Conservation (phyloP, 169 alveolate species). For the Sarcocystis neurona region DNA sequence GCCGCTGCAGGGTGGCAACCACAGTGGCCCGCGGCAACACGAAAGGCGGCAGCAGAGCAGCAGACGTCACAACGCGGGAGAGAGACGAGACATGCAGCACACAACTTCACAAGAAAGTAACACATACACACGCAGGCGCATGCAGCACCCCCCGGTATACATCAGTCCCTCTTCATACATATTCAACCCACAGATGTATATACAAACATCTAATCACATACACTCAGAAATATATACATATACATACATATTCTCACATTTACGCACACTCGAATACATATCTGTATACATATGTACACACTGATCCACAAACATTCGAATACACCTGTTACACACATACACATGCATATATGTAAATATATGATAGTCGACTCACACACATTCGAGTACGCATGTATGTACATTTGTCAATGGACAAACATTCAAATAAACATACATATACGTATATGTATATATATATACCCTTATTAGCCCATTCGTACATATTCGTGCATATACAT, state of each 20-base stretch:
- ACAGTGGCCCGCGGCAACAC: not conserved
- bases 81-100: not conserved
- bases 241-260: not conserved
- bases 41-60: not conserved
- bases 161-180: not conserved
- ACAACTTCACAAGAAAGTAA: not conserved
- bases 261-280: not conserved
- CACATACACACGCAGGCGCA: not conserved
- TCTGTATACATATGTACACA: not conserved
- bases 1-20: too few relatives aligned
- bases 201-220: too few relatives aligned
- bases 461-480: not conserved
- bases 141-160: not conserved
- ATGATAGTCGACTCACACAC: not conserved
- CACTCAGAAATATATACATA: not conserved
- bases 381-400: not conserved
- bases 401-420: not conserved
- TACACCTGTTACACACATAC: too few relatives aligned
- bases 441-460: not conserved
- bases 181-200: not conserved
- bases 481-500: too few relatives aligned
- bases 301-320: not conserved
- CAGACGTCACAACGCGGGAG: not conserved
- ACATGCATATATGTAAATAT: not conserved
- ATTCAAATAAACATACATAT: not conserved